These are phyloP conservation scores for Jaapia argillacea DNA, from an alignment of 768 basidiomycete species.

Conservation along the genomic window DNA sequence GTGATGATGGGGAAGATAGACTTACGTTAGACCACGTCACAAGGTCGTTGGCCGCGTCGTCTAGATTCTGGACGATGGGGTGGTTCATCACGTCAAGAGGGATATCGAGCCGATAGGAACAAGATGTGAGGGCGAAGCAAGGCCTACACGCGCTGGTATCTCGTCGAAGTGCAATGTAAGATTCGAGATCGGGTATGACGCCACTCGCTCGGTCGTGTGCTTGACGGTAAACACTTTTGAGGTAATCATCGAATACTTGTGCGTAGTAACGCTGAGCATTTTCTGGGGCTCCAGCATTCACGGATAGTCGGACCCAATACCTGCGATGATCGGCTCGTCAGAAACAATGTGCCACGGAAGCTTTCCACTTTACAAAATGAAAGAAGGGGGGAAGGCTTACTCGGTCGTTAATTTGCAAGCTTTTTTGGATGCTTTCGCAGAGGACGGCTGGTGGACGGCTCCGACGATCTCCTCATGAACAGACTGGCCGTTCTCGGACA, in stretches of 20 bases:
- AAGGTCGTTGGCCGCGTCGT: conserved; percentile 71
- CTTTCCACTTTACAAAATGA: background rate
- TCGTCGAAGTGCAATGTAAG: conserved; percentile 68
- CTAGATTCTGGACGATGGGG: conserved; percentile 52
- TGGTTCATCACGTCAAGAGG: conserved; percentile 79
- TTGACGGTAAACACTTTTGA: conserved; percentile 47
- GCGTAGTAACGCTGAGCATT: conserved; percentile 23
- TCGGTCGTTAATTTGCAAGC: background rate
- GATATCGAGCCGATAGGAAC: conserved; percentile 65
- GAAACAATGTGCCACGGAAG: background rate
- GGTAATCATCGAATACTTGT: conserved; percentile 16
- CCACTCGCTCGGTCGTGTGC: conserved; percentile 54
- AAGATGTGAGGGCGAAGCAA: conserved; percentile 76
- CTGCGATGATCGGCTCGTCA: background rate
- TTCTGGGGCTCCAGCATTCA: conserved; percentile 30
- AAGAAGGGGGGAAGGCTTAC: background rate
- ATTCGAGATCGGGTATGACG: conserved; percentile 66
- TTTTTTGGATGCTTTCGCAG: background rate
- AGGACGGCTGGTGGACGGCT: background rate
- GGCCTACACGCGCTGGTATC: conserved; percentile 80
- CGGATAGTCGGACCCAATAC: too few relatives aligned
- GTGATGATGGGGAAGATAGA: background rate
- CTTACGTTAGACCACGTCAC: conserved; percentile 79
- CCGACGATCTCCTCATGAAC: conserved; percentile 3
- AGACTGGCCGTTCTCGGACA: background rate